Evolutionary conservation across 768 basidiomycete species (phyloP).

Genomic region (Filobasidium wieringae): DNA sequence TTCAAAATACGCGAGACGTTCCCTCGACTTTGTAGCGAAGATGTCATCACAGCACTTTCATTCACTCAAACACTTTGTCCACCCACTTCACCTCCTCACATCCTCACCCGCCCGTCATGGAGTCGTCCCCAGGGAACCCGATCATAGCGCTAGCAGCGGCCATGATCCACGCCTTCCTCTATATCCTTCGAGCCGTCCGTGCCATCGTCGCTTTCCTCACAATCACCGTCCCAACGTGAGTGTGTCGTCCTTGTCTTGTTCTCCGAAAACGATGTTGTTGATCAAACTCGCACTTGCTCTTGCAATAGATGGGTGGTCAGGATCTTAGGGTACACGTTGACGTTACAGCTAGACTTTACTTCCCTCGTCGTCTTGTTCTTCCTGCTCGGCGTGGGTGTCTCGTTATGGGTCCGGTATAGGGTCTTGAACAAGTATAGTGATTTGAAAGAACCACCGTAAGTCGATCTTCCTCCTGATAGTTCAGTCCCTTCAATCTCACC

Average conservation of each 20-base stretch:
- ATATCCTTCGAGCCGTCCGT: constrained; percentile 27
- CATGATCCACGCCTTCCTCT: constrained; percentile 33
- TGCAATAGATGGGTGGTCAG: constrained; percentile 28
- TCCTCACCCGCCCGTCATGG: not conserved
- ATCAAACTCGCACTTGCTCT: constrained; percentile 3
- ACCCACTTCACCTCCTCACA: no score
- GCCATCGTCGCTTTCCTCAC: constrained; percentile 62
- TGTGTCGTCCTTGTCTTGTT: constrained; percentile 7
- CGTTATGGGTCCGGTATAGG: constrained; percentile 64
- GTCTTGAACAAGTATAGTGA: constrained; percentile 42
- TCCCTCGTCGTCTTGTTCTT: constrained; percentile 69
- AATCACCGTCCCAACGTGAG: constrained; percentile 62
- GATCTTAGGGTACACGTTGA: constrained; percentile 36
- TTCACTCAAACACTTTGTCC: no score
- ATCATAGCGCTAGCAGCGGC: constrained; percentile 31
- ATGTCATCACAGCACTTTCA: no score
- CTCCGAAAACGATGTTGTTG: constrained; percentile 1
- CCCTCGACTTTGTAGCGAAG: no score
- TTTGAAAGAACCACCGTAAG: constrained; percentile 38
- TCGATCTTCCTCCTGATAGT: not conserved
- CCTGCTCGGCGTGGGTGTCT: constrained; percentile 54
- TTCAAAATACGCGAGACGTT: no score
- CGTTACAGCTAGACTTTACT: constrained; percentile 72
- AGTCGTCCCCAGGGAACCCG: constrained; percentile 23
- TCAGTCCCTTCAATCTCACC: not conserved